A percentile compares a stretch with the other conserved stretches of the same genome.
Conservation (phyloP, 129 eudicot species). For the Gnaphalium uliginosum region DNA sequence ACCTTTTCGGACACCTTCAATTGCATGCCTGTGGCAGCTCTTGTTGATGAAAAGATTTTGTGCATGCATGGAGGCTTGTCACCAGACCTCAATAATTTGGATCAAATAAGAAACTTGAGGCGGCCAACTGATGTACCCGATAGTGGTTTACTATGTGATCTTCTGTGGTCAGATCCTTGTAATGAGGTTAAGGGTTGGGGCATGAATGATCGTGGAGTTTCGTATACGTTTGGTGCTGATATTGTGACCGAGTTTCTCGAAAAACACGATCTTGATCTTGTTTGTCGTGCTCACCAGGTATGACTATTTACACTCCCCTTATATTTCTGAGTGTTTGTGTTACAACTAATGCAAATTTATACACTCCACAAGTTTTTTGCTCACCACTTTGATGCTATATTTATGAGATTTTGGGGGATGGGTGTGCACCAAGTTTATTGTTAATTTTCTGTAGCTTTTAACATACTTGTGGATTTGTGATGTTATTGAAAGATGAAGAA, state of each 20-base stretch:
- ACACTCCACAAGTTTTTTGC: background rate
- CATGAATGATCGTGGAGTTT: slow-evolving; percentile 78
- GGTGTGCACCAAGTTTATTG: background rate
- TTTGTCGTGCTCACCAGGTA: slow-evolving; percentile 89
- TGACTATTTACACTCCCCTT: background rate
- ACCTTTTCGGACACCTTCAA: slow-evolving; percentile 59
- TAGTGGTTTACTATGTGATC: slow-evolving; percentile 66
- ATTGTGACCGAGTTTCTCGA: slow-evolving; percentile 58
- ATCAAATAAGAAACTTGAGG: slow-evolving; percentile 59
- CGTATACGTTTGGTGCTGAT: slow-evolving; percentile 71
- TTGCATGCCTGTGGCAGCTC: slow-evolving; percentile 82
- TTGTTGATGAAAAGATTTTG: slow-evolving; percentile 70
- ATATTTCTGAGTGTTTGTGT: no score
- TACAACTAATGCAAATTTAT: no score
- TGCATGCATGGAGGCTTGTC: slow-evolving; percentile 89
- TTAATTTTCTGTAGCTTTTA: slow-evolving; percentile 1
- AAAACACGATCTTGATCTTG: slow-evolving; percentile 67
- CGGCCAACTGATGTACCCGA: slow-evolving; percentile 79
- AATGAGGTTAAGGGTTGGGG: slow-evolving; percentile 73
- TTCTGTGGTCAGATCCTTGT: slow-evolving; percentile 77
- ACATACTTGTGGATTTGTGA: background rate
- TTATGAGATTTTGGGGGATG: background rate
- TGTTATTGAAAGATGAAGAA: background rate
- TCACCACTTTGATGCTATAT: background rate
- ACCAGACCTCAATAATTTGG: slow-evolving; percentile 62